Percentiles rank a stretch among this genome's conserved stretches.
Evolutionary conservation across 768 basidiomycete genomes (phyloP).

Genomic region (Zangia roseola): DNA sequence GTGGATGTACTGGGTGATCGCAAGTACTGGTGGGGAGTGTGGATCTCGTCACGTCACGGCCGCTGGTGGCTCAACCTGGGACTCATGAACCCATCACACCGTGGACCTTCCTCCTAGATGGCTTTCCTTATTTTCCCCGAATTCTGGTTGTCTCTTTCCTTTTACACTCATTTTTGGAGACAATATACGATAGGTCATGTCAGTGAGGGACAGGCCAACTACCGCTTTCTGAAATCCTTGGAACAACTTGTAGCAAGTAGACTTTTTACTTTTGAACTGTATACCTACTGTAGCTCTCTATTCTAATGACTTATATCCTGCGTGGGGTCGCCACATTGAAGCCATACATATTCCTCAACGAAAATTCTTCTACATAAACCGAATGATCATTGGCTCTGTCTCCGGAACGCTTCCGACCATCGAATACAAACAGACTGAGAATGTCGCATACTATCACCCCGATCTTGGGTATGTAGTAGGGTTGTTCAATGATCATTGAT

Average conservation of each 20-base stretch:
- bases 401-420: too few species aligned
- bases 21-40: slow-evolving; percentile 45
- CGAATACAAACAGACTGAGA: too few species aligned
- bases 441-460: too few species aligned
- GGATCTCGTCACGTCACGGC: slow-evolving; percentile 31
- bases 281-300: slow-evolving; percentile 3
- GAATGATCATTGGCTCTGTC: too few species aligned
- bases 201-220: too few species aligned
- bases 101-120: slow-evolving; percentile 2
- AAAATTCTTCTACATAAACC: too few species aligned
- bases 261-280: background rate
- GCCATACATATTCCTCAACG: too few species aligned
- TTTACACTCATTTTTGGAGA: background rate
- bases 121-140: background rate
- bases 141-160: background rate
- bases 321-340: too few species aligned
- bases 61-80: slow-evolving; percentile 49
- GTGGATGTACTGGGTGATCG: slow-evolving; percentile 50
- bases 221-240: background rate
- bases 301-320: too few species aligned
- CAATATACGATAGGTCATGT: background rate
- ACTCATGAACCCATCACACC: slow-evolving; percentile 30
- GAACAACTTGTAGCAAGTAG: slow-evolving; percentile 17
- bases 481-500: too few species aligned
- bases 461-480: too few species aligned